Evolutionary conservation across 2,329 filamentous ascomycete species (phyloP).

Genomic region (Fusarium odoratissimum): DNA sequence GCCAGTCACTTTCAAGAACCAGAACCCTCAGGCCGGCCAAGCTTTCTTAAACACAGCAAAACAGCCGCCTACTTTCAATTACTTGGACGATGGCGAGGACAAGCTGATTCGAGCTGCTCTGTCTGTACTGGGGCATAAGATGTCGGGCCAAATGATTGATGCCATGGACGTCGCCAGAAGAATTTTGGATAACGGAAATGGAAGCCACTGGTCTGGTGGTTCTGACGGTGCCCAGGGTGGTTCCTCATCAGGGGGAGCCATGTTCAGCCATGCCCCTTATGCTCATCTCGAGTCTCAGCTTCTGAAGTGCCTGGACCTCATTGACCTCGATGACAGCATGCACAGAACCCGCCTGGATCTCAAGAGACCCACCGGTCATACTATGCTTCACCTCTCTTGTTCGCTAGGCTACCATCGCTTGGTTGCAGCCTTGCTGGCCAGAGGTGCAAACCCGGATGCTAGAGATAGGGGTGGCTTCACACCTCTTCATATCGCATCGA

Average conservation of each 20-base stretch:
- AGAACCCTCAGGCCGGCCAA: slow-evolving; percentile 55
- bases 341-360: slow-evolving; percentile 75
- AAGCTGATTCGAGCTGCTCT: slow-evolving; percentile 75
- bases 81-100: slow-evolving; percentile 77
- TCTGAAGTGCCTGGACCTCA: slow-evolving; percentile 79
- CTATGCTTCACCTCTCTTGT: slow-evolving; percentile 83
- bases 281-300: slow-evolving; percentile 74
- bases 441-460: slow-evolving; percentile 80
- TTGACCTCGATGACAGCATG: slow-evolving; percentile 80
- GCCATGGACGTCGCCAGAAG: slow-evolving; percentile 70
- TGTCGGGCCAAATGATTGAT: slow-evolving; percentile 72
- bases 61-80: slow-evolving; percentile 72
- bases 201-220: slow-evolving; percentile 60
- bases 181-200: slow-evolving; percentile 60
- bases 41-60: slow-evolving; percentile 49
- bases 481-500: slow-evolving; percentile 82
- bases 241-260: slow-evolving; percentile 58
- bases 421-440: slow-evolving; percentile 79
- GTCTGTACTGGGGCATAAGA: slow-evolving; percentile 72
- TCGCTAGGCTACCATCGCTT: slow-evolving; percentile 80
- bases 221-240: slow-evolving; percentile 54
- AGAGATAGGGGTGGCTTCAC: slow-evolving; percentile 85
- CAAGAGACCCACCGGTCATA: slow-evolving; percentile 75
- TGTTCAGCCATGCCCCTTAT: slow-evolving; percentile 56
- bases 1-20: slow-evolving; percentile 74